phyloP scores from a whole-genome alignment of 164 flowering plant genomes.

The Amborella trichopoda region DNA sequence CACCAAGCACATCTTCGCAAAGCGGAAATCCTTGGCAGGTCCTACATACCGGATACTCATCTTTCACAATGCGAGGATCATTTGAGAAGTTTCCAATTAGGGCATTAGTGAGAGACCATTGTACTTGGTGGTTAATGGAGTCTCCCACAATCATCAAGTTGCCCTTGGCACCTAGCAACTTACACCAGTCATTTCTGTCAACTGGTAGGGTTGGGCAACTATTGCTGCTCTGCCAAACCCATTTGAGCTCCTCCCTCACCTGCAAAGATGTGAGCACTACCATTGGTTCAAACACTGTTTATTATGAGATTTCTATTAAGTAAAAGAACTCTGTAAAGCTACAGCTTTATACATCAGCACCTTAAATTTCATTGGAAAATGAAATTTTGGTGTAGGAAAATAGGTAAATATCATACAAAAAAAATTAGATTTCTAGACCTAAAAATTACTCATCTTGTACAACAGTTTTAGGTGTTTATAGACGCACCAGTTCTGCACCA shows the following conservation, averaged over 20 bases:
- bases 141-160: constrained; percentile 1
- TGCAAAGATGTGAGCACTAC: not conserved
- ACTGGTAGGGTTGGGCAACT: not conserved
- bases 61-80: not conserved
- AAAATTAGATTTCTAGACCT: no score
- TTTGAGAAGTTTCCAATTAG: constrained; percentile 1
- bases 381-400: no score
- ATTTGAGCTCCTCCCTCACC: constrained; percentile 1
- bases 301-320: no score
- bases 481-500: no score
- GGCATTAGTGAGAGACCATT: not conserved
- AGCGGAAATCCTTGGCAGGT: not conserved
- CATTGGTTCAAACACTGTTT: no score
- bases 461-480: no score
- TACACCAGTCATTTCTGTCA: not conserved
- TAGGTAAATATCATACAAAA: no score
- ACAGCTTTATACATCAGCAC: no score
- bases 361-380: no score
- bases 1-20: not conserved
- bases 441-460: no score
- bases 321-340: no score
- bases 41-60: not conserved
- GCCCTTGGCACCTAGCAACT: not conserved
- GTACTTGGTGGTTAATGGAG: constrained; percentile 1
- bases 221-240: not conserved